Base-by-base conservation (phyloP, 2,329 filamentous ascomycete genomes). In the Penicillium sp. region DNA sequence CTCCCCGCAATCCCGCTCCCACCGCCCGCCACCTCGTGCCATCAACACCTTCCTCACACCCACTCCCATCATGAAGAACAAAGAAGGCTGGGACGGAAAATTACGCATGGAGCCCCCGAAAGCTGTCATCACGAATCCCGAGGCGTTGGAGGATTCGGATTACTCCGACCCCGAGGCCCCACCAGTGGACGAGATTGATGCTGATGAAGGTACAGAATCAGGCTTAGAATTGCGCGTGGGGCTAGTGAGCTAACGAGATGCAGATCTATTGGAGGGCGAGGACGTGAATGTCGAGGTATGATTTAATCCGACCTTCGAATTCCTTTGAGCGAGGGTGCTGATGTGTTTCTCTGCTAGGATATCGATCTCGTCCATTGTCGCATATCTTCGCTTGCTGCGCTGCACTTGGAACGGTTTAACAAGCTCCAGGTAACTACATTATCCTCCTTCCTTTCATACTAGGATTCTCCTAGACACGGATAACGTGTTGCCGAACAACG, bases 321-420 rank as follows among this genome's bases (percentile, higher is more conserved):
- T 25, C 19, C 11, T 9, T 33, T 16, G 9, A 19, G n/a, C 31
- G n/a, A n/a, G 52, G n/a, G 16, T 53, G 43, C 50, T 53, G 14
- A 53, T 11, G 5, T 26, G 25, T 44, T 19, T 37, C 13, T 43
- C 23, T 29, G 23, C 43, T 42, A 93, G 77, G 91, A 96, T 69
- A 93, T 99, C 69, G 90, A 95, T 71, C 87, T 93, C 59, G 88
- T 92, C n/a, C 93, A 98, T 74, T 89, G 89, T 54, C 90, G 93
- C 63, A 84, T 99, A 69, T 78, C 83, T 23, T 93, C 91, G 31
- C 89, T 98, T 65, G 78, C 88, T 7, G 86, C 88, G 16, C 84
- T 99, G 23, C 85, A 80, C n/a, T 84, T 99, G 48, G 90, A 93
- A 60, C 87, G 95, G 59, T 98, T 99, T 78, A 83, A 81, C 58